Conservation (phyloP, 2,329 filamentous ascomycete genomes). For the Metarhizium brunneum region DNA sequence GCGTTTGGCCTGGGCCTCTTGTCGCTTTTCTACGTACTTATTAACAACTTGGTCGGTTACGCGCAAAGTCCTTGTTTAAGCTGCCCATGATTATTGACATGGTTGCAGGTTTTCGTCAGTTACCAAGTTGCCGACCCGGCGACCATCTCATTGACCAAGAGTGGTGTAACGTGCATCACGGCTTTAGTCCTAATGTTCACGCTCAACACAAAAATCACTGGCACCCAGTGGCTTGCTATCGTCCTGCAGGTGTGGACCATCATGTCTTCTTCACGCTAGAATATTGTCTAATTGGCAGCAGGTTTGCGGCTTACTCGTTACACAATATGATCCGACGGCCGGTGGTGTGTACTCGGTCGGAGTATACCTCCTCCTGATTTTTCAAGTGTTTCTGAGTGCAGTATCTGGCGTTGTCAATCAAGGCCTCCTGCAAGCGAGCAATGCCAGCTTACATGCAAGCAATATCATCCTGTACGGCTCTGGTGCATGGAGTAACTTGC, state of each 20-base stretch:
- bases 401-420: constrained; percentile 25
- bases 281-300: no score
- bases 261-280: no score
- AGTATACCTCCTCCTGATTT: constrained; percentile 21
- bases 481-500: constrained; percentile 18
- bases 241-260: no score
- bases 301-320: no score
- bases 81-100: background rate
- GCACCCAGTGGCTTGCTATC: no score
- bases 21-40: no score
- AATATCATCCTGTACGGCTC: constrained; percentile 23
- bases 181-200: no score
- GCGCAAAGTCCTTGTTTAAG: no score
- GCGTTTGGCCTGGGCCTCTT: no score
- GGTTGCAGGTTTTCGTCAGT: constrained; percentile 17
- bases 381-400: constrained; percentile 22
- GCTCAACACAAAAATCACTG: no score
- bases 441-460: constrained; percentile 22
- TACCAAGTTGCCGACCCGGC: constrained; percentile 23
- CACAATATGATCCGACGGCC: constrained; percentile 8
- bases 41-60: no score
- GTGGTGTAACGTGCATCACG: constrained; percentile 19
- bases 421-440: constrained; percentile 19
- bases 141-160: constrained; percentile 22
- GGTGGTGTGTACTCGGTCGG: constrained; percentile 18